Percentiles rank a stretch among this genome's conserved stretches.
phyloP scores from a whole-genome alignment of 2,329 filamentous ascomycete species.

The Colletotrichum destructivum region DNA sequence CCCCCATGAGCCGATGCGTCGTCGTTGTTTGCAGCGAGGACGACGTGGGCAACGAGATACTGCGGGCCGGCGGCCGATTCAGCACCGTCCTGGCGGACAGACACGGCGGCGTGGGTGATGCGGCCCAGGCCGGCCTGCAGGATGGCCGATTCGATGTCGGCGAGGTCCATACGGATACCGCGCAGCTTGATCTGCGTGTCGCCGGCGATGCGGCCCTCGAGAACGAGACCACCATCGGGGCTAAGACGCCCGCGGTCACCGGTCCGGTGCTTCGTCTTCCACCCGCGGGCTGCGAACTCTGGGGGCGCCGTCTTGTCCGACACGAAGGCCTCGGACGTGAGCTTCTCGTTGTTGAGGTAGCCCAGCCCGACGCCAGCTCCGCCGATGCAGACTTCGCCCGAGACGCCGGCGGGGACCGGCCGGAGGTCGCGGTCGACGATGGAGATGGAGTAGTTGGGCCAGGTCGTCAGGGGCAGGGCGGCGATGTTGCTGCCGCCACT shows the following conservation, averaged over 20 bases:
- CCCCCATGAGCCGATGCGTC: too few species aligned
- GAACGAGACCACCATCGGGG: background rate
- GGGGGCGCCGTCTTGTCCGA: background rate
- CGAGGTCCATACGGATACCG: slow-evolving; percentile 56
- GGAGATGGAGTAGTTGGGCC: slow-evolving; percentile 55
- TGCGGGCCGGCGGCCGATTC: background rate
- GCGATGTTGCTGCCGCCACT: slow-evolving; percentile 44
- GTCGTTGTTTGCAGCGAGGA: too few species aligned
- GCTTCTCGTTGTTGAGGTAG: slow-evolving; percentile 49
- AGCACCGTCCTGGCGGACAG: slow-evolving; percentile 28
- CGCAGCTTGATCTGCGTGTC: slow-evolving; percentile 56
- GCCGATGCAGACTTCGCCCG: slow-evolving; percentile 52
- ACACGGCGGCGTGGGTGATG: slow-evolving; percentile 44
- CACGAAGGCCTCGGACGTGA: background rate
- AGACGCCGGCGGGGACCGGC: slow-evolving; percentile 55
- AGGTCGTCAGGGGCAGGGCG: slow-evolving; percentile 27
- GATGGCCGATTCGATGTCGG: slow-evolving; percentile 53
- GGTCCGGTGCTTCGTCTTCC: slow-evolving; percentile 1
- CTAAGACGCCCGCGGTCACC: slow-evolving; percentile 3
- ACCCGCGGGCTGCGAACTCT: background rate
- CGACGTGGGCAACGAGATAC: background rate
- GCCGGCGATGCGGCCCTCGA: slow-evolving; percentile 54
- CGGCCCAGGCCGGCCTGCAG: slow-evolving; percentile 41
- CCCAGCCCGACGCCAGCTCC: slow-evolving; percentile 50
- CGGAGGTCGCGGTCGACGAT: slow-evolving; percentile 55